Conservation (phyloP, 2,329 filamentous ascomycete genomes). For the Colletotrichum gloeosporioides region DNA sequence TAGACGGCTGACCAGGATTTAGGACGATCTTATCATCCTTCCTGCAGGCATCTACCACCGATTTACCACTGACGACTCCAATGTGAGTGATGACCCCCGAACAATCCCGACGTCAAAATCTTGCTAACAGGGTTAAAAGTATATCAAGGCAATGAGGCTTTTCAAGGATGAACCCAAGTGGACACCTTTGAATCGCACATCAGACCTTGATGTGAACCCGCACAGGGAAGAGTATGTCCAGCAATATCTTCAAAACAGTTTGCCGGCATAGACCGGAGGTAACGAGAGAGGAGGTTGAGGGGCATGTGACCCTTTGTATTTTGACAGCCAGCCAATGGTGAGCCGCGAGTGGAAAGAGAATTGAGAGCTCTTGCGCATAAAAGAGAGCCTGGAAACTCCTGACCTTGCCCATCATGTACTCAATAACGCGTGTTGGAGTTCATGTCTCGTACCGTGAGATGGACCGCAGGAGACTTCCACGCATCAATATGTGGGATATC, state of each 20-base stretch:
- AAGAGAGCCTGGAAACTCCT: neutral
- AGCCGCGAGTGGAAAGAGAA: neutral
- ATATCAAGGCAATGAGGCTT: slow-evolving; percentile 92
- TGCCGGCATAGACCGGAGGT: neutral
- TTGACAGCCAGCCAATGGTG: neutral
- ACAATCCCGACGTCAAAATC: neutral
- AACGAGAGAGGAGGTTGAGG: neutral
- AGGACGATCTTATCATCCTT: slow-evolving; percentile 87
- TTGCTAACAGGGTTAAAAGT: slow-evolving; percentile 57
- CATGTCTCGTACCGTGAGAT: neutral
- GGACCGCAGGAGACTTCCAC: neutral
- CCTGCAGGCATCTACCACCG: slow-evolving; percentile 96
- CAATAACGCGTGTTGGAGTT: neutral
- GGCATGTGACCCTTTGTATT: neutral
- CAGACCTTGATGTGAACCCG: slow-evolving; percentile 78
- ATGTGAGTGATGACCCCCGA: slow-evolving; percentile 68
- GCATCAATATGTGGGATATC: neutral
- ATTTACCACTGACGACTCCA: slow-evolving; percentile 91
- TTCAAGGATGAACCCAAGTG: slow-evolving; percentile 99
- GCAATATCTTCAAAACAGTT: slow-evolving; percentile 36
- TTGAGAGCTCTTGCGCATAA: neutral
- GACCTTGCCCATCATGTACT: neutral
- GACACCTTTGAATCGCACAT: slow-evolving; percentile 86
- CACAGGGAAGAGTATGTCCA: slow-evolving; percentile 80
- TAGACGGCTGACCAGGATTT: neutral